These are phyloP conservation scores for Claviceps lovelessii DNA, from an alignment of 2,329 filamentous ascomycete species.

Conservation along the genomic window DNA sequence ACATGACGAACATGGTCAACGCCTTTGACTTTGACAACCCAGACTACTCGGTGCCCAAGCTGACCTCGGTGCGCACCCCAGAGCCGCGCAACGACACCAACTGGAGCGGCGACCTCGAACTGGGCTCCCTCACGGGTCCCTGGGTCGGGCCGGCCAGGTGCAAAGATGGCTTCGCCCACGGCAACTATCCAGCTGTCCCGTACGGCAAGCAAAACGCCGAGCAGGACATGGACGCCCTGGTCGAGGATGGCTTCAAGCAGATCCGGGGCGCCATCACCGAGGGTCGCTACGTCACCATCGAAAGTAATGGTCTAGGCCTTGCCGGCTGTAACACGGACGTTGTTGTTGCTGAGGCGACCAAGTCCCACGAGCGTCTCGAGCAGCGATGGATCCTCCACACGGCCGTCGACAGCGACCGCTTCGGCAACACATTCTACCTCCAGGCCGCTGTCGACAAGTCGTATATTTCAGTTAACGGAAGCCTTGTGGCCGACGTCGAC, in stretches of 20 bases:
- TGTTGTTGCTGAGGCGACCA: background rate
- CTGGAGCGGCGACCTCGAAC: conserved; percentile 7
- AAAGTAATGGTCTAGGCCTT: conserved; percentile 26
- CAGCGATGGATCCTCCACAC: conserved; percentile 37
- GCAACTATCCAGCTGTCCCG: conserved; percentile 11
- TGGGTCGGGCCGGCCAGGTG: conserved; percentile 10
- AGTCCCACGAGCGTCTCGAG: conserved; percentile 21
- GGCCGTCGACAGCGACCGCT: conserved; percentile 14
- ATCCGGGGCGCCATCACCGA: conserved; percentile 36
- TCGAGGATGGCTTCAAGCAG: conserved; percentile 38
- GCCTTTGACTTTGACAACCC: conserved; percentile 27
- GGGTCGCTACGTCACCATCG: conserved; percentile 37
- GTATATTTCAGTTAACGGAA: conserved; percentile 7
- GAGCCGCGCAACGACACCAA: conserved; percentile 18
- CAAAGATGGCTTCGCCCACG: conserved; percentile 13
- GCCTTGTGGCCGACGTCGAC: background rate
- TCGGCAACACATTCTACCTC: conserved; percentile 10
- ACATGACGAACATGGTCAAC: conserved; percentile 18
- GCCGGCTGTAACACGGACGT: conserved; percentile 14
- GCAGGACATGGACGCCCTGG: conserved; percentile 68
- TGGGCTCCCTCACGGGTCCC: conserved; percentile 9
- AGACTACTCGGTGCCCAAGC: conserved; percentile 6
- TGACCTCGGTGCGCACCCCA: conserved; percentile 6
- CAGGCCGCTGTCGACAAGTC: conserved; percentile 12
- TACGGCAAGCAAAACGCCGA: conserved; percentile 36